Percentiles rank a stretch among this genome's conserved stretches.
Conservation (phyloP, 129 eudicot species). For the Helichrysum umbraculigerum region DNA sequence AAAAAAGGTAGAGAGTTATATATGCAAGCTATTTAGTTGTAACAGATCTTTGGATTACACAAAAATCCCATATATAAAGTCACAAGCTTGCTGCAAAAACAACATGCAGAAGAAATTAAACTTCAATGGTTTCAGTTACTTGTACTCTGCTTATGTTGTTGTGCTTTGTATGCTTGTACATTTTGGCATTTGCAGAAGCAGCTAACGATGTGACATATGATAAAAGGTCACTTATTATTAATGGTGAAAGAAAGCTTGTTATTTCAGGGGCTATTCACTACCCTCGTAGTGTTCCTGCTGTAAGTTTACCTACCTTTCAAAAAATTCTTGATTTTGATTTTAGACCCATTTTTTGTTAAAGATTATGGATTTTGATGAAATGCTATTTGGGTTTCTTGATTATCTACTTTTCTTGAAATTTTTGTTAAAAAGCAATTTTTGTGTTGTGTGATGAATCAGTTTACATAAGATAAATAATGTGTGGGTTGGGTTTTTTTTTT, state of each 20-base stretch:
- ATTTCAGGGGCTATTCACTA: constrained; percentile 93
- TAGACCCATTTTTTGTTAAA: background rate
- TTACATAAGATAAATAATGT: too few relatives aligned
- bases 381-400: background rate
- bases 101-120: background rate
- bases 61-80: background rate
- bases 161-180: constrained; percentile 23
- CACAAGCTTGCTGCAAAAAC: background rate
- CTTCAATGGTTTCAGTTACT: constrained; percentile 33
- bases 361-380: too few relatives aligned
- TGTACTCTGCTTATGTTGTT: constrained; percentile 23
- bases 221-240: constrained; percentile 70
- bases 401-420: background rate
- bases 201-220: constrained; percentile 78
- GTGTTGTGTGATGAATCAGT: background rate
- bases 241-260: constrained; percentile 85
- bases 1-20: background rate
- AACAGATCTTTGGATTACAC: background rate
- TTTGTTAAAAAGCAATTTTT: too few relatives aligned
- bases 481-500: background rate
- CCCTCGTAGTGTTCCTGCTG: constrained; percentile 98
- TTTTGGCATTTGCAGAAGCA: constrained; percentile 31
- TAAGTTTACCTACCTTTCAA: constrained; percentile 24
- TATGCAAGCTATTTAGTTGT: background rate
- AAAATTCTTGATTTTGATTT: background rate